Percentiles rank a stretch among this genome's conserved stretches.
Evolutionary conservation across 805 yeast genomes (phyloP).

Genomic region (Pichia heedii): DNA sequence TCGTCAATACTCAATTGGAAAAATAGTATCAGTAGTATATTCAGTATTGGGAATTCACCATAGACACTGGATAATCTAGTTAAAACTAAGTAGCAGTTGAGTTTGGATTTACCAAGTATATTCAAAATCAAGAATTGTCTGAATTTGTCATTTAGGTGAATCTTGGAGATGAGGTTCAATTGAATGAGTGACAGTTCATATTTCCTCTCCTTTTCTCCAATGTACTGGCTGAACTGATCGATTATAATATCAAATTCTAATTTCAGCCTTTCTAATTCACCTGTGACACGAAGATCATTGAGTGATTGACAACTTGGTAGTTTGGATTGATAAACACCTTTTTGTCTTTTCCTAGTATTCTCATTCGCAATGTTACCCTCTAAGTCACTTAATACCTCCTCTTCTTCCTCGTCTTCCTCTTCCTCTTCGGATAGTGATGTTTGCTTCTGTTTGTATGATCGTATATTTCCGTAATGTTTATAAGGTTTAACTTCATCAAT

Average conservation of each 20-base stretch:
- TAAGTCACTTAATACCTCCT: conserved; percentile 11
- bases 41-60: neutral
- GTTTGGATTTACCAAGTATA: neutral
- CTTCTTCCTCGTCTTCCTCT: conserved; percentile 10
- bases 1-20: too few relatives aligned
- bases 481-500: neutral
- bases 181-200: neutral
- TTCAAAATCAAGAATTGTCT: neutral
- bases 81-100: neutral
- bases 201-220: neutral
- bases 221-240: neutral
- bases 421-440: conserved; percentile 10
- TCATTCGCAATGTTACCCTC: conserved; percentile 6
- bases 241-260: conserved; percentile 5
- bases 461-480: conserved; percentile 22
- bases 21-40: too few relatives aligned
- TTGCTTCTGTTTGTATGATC: conserved; percentile 20
- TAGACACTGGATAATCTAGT: neutral
- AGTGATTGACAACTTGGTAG: neutral
- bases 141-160: neutral
- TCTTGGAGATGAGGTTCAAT: conserved; percentile 1
- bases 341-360: neutral
- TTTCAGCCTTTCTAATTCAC: neutral
- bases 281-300: neutral
- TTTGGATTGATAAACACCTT: too few relatives aligned